Base-by-base conservation (phyloP, 2,329 filamentous ascomycete species). In the Pseudogymnoascus sp. region DNA sequence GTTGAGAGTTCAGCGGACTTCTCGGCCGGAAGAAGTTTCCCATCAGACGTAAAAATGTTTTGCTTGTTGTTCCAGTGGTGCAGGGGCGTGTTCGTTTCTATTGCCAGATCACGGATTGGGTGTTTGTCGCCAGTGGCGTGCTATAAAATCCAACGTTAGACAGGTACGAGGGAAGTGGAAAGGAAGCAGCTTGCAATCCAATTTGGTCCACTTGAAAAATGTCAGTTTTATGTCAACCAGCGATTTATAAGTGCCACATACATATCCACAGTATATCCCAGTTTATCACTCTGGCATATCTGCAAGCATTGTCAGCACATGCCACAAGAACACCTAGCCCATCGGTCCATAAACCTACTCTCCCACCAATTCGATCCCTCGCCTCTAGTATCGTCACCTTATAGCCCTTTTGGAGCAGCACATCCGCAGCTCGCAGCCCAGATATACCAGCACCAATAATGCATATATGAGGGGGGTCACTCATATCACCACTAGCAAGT, bases 361-460 rank as follows among this genome's bases (percentile, higher is more conserved):
- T 75, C 2, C 84, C 84, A 5, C 84, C 84, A 62, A 86, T 74
- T 49, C 83, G 75, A 69, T 82, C 72, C 61, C 83, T 74, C 0
- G 79, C 84, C 70, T 86, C 84, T 12, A 85, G 73, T n/a, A 86
- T 81, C 0, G 81, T 83, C 11, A 86, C 82, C 56, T 79, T 75
- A 64, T 79, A 79, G 2, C 82, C 82, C 66, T 79, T 76, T 61
- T 79, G 75, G 2, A 84, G 69, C 8, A 86, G 72, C 1, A 85
- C 71, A 64, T 84, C 82, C 25, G 84, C 83, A 67, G 81, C 84
- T 65, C 82, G 76, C 60, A 86, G 73, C 1, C 83, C 84, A 12
- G 82, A 78, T 31, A 85, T 76, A 5, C 84, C 84, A 23, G 82
- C 83, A 12, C 83, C 84, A 2, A 86, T 75, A 40, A 86, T 75